Conservation (phyloP, 352 stramenopile species). For the Globisporangium canariense region DNA sequence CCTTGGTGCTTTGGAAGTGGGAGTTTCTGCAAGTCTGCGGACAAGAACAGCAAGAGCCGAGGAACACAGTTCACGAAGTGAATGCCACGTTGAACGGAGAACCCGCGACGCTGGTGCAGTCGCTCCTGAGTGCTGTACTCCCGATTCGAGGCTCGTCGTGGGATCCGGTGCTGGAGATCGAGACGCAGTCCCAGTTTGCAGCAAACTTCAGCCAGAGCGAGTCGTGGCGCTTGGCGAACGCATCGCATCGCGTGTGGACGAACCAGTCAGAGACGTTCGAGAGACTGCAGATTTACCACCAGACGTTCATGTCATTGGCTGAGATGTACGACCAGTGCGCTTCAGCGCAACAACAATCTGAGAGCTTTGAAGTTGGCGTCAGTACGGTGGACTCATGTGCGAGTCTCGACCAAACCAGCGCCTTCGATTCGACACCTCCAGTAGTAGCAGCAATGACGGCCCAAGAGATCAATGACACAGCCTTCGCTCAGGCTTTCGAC, state of each 20-base stretch:
- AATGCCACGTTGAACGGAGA: neutral
- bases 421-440: neutral
- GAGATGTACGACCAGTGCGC: conserved; percentile 8
- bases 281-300: neutral
- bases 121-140: conserved; percentile 7
- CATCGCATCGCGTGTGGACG: neutral
- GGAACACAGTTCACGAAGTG: neutral
- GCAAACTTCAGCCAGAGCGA: neutral
- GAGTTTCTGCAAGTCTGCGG: conserved; percentile 23
- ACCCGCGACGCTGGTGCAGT: conserved; percentile 1
- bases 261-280: conserved; percentile 9
- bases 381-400: neutral
- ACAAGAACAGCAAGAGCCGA: neutral
- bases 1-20: conserved; percentile 41
- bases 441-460: neutral
- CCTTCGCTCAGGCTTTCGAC: neutral
- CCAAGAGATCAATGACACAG: neutral
- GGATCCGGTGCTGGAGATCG: conserved; percentile 7
- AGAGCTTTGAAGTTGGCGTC: neutral
- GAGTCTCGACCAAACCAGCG: neutral
- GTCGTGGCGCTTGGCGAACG: neutral
- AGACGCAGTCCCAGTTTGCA: neutral
- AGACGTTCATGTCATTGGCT: conserved; percentile 4
- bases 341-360: neutral
- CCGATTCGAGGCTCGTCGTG: conserved; percentile 6